Base-by-base conservation (phyloP, 1,284 basidiomycete species). In the Tilletiaria anomala region DNA sequence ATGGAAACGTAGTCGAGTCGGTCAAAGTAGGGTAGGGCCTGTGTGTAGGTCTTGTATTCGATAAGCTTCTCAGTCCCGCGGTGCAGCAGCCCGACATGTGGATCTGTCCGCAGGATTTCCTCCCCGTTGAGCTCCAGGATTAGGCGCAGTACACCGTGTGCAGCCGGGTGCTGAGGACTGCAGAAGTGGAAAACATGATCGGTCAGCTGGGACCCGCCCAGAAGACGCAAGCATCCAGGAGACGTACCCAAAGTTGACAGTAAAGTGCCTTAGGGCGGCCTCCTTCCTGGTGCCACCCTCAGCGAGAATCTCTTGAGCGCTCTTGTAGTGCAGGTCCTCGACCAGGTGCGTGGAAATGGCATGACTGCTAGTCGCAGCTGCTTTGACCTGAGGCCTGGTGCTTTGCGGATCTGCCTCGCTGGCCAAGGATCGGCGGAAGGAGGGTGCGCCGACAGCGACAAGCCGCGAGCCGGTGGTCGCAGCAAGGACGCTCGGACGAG, bases 21-120 rank as follows among this genome's bases (percentile, higher is more conserved):
- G 70, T 99, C 91, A 70, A 97, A 97, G 73, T 97, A 96, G 2
- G 91, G 93, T n/a, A 94, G 73, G 2, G 91, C 91, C 73, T 96
- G 93, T 11, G 80, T 86, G 69, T 96, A 97, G 8, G 82, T 96
- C 75, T 99, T 99, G 77, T 91, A 94, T 72, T 97, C 91, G 62
- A 96, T 97, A 43, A 99, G 76, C 72, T 97, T 97, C 70, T 97
- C 91, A 15, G 89, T 97, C 29, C 89, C 91, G 61, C 93, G 80
- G 71, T 97, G 91, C 47, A 99, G 76, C 32, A 99, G 76, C 50
- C 91, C 93, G 60, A 97, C 81, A 64, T 97, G 91, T 18, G 82
- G 87, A 24, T 56, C 54, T 10, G 47, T 42, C 37, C 62, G 54
- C 20, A 65, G 57, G 47, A 70, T 63, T 49, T 74, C 73, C 56